Base-by-base conservation (phyloP, 2,329 filamentous ascomycete species). In the Hirsutella rhossiliensis region DNA sequence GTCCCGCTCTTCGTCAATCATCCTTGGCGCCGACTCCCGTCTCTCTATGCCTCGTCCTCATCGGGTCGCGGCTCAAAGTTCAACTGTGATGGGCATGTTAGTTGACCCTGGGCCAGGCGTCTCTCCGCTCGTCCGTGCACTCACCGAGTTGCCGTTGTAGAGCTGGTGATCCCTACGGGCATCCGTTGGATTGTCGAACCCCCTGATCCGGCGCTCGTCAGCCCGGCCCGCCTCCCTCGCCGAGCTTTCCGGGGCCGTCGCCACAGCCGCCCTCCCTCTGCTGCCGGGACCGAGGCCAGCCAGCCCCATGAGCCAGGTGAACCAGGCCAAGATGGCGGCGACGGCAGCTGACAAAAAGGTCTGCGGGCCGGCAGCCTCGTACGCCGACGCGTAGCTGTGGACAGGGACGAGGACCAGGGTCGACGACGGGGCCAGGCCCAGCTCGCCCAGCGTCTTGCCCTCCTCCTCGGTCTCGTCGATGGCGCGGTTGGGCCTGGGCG, bases 131-230 rank as follows among this genome's bases (percentile, higher is more conserved):
- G 30, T 23, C 1, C 8, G 8, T 13, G 23, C 15, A 66, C 77
- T 63, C 69, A 89, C 85, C 59, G 86, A 86, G 57, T 95, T 96
- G 1, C 89, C 89, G 56, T 96, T 96, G 58, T 96, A 95, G 40
- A 94, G 75, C 56, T 94, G 82, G 38, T 79, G 74, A 49, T 81
- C 72, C 44, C 75, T 63, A 43, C 69, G 68, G 34, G 71, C 67
- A 48, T 75, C 68, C 18, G 72, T 66, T 34, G 72, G 66, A 47
- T 80, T 75, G 50, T 59, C 53, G 48, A 57, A 57, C 42, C 57
- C 49, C 38, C 42, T 57, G 42, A 52, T 54, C 36, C 56, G 54
- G 20, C 47, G 45, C 29, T 51, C 50, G 18, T 50, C 55, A 13
- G 52, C 55, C 30, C 54, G 52, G 11, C 48, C 41, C 3, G 48